These are phyloP conservation scores for Fusarium staphyleae DNA, from an alignment of 2,329 filamentous ascomycete genomes.

Conservation along the genomic window DNA sequence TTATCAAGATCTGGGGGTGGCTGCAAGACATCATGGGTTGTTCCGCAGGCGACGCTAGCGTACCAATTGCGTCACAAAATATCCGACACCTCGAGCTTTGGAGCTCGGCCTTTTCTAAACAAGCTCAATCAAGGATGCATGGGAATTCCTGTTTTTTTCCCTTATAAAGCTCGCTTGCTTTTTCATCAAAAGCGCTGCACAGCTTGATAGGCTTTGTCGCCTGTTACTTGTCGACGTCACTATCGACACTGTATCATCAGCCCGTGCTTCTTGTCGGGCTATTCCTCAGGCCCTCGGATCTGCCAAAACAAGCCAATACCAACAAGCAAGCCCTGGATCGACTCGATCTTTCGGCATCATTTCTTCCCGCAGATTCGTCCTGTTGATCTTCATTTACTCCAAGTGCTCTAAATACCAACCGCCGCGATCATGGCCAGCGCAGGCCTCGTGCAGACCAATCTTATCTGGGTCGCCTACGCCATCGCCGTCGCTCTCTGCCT, in stretches of 20 bases:
- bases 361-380: slow-evolving; percentile 1
- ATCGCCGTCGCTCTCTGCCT: slow-evolving; percentile 80
- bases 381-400: slow-evolving; percentile 22
- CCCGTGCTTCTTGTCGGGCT: neutral
- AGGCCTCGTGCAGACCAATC: slow-evolving; percentile 79
- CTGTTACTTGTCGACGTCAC: slow-evolving; percentile 26
- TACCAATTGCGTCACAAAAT: slow-evolving; percentile 40
- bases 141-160: slow-evolving; percentile 27
- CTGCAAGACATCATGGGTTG: slow-evolving; percentile 1
- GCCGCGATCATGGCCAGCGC: slow-evolving; percentile 51
- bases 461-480: slow-evolving; percentile 96
- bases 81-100: slow-evolving; percentile 21
- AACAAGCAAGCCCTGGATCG: slow-evolving; percentile 16
- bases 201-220: neutral
- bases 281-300: slow-evolving; percentile 13
- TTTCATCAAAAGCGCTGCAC: slow-evolving; percentile 15
- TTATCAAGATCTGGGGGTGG: slow-evolving; percentile 10
- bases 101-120: slow-evolving; percentile 21
- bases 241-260: slow-evolving; percentile 5
- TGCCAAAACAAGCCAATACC: slow-evolving; percentile 10
- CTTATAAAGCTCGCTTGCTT: slow-evolving; percentile 3
- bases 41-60: slow-evolving; percentile 25
- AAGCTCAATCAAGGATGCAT: slow-evolving; percentile 13
- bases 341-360: slow-evolving; percentile 16
- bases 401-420: neutral